A percentile compares a stretch with the other conserved stretches of the same genome.
These are phyloP conservation scores for Eimeria maxima DNA, from an alignment of 169 alveolate species.

Conservation along the genomic window DNA sequence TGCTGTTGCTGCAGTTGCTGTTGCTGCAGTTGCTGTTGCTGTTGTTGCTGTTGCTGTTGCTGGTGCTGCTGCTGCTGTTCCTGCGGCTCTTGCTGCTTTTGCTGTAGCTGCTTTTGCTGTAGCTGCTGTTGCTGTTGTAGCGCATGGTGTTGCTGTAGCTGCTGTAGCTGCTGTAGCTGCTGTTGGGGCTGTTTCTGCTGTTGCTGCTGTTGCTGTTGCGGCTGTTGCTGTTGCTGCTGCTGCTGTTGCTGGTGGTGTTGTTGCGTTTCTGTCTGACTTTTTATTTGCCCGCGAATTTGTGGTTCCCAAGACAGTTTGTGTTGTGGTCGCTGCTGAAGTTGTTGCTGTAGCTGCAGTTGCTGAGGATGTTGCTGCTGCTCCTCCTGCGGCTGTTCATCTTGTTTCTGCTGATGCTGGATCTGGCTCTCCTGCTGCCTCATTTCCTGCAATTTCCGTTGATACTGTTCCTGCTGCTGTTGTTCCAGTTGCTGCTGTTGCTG, in stretches of 20 bases:
- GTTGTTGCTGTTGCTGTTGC: too few relatives aligned
- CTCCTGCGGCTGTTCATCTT: neutral
- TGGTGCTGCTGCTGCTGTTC: too few relatives aligned
- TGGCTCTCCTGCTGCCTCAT: neutral
- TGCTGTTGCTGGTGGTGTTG: neutral
- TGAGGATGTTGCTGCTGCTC: neutral
- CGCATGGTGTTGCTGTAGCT: too few relatives aligned
- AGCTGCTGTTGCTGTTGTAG: too few relatives aligned
- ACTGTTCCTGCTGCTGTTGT: neutral
- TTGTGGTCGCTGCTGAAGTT: neutral
- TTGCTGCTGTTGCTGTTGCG: too few relatives aligned
- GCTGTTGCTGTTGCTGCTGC: too few relatives aligned
- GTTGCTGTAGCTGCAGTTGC: slow-evolving; percentile 7
- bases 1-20: too few relatives aligned
- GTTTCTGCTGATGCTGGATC: neutral
- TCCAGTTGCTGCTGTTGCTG: neutral
- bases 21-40: too few relatives aligned
- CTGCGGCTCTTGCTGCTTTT: too few relatives aligned
- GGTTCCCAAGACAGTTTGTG: neutral
- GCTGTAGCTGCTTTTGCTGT: too few relatives aligned
- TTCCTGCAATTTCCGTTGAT: neutral
- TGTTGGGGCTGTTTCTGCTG: too few relatives aligned
- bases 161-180: too few relatives aligned
- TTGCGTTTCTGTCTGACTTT: neutral
- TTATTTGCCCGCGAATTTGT: neutral